Evolutionary conservation across 805 yeast genomes (phyloP).

Genomic region (Tetrapisispora namnaoensis): DNA sequence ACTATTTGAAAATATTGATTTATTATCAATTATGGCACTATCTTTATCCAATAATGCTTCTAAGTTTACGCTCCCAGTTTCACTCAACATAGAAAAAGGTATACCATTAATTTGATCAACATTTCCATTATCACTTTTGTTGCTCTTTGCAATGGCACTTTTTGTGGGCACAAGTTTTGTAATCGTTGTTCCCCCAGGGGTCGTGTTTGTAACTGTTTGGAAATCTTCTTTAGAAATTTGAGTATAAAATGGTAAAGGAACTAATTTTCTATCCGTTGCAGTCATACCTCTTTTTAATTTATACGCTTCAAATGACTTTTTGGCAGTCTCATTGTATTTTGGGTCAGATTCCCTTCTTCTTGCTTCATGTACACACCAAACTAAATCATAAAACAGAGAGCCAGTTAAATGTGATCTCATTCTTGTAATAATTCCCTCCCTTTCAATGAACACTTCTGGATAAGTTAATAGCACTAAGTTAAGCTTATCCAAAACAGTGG

Average conservation of each 20-base stretch:
- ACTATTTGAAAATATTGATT: neutral
- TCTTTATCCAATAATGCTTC: slow-evolving; percentile 3
- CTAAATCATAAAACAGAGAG: slow-evolving; percentile 80
- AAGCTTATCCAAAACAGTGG: slow-evolving; percentile 79
- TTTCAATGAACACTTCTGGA: slow-evolving; percentile 68
- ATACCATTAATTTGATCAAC: slow-evolving; percentile 57
- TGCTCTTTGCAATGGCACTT: slow-evolving; percentile 43
- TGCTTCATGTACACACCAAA: slow-evolving; percentile 93
- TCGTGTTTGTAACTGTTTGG: slow-evolving; percentile 72
- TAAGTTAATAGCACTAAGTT: slow-evolving; percentile 80
- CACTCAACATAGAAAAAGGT: slow-evolving; percentile 62
- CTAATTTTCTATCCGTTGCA: slow-evolving; percentile 34
- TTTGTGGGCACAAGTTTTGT: slow-evolving; percentile 85
- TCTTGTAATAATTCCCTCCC: slow-evolving; percentile 67
- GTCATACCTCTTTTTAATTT: slow-evolving; percentile 14
- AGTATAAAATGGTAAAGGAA: slow-evolving; percentile 81
- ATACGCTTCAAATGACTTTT: slow-evolving; percentile 29
- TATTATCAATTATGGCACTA: neutral
- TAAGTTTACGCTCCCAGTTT: slow-evolving; percentile 55
- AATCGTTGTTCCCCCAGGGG: slow-evolving; percentile 87
- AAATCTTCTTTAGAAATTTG: slow-evolving; percentile 86
- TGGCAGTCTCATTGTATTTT: slow-evolving; percentile 22
- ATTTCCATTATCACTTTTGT: slow-evolving; percentile 15
- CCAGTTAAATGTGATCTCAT: slow-evolving; percentile 92
- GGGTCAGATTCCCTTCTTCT: slow-evolving; percentile 54